These are phyloP conservation scores for Acanthamoeba divionensis DNA, from an alignment of 208 protist species.

Conservation along the genomic window DNA sequence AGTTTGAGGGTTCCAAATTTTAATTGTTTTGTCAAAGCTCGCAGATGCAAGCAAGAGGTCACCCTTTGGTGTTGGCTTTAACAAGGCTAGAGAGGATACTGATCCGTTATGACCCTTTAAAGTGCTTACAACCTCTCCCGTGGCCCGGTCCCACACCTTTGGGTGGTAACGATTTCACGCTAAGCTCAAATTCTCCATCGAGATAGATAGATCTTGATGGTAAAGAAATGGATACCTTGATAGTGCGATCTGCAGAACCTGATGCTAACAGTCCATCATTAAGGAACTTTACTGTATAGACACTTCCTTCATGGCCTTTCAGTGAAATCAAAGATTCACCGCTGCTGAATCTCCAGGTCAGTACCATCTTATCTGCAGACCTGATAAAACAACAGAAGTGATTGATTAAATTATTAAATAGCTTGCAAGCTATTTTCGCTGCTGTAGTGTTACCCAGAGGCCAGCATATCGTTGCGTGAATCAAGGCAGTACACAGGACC, in stretches of 20 bases:
- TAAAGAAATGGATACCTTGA: not conserved
- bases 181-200: not conserved
- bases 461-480: conserved; percentile 36
- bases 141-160: conserved; percentile 27
- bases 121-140: conserved; percentile 39
- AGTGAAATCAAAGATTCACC: conserved; percentile 25
- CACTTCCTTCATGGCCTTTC: conserved; percentile 41
- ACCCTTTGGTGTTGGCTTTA: not conserved
- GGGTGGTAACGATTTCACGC: not conserved
- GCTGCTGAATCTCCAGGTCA: conserved; percentile 40
- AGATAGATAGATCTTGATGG: not conserved
- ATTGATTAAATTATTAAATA: no score
- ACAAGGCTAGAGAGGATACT: conserved; percentile 6
- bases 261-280: conserved; percentile 21
- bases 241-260: conserved; percentile 33
- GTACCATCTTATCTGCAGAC: conserved; percentile 46
- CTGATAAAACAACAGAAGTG: no score
- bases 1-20: conserved; percentile 40
- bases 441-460: no score
- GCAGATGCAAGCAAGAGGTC: not conserved
- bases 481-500: not conserved
- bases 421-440: no score
- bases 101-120: conserved; percentile 36
- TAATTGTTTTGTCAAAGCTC: conserved; percentile 35
- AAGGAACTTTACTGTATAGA: conserved; percentile 44